Conservation (phyloP, 208 protist species). For the Trypanosoma melophagium region DNA sequence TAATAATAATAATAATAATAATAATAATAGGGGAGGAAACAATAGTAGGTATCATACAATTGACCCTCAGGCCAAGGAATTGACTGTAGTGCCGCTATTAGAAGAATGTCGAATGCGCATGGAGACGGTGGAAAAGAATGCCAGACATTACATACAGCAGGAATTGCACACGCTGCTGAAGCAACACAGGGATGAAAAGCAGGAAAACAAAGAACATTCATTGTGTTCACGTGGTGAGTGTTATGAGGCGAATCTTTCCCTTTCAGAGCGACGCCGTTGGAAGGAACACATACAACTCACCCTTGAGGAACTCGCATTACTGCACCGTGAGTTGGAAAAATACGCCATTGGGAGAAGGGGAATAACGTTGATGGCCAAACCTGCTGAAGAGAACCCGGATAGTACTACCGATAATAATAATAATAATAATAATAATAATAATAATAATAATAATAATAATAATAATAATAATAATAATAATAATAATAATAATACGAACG, state of each 20-base stretch:
- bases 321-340: slow-evolving; percentile 8
- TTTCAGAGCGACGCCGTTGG: slow-evolving; percentile 13
- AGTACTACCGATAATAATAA: neutral
- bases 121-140: neutral
- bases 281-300: slow-evolving; percentile 3
- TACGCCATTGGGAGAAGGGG: neutral
- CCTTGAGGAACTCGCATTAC: slow-evolving; percentile 2
- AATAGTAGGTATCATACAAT: too few relatives aligned
- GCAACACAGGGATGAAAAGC: neutral
- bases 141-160: neutral
- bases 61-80: neutral
- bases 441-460: neutral
- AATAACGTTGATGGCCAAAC: too few relatives aligned
- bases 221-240: neutral
- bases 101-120: neutral
- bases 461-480: neutral
- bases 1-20: slow-evolving; percentile 6
- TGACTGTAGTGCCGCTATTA: neutral
- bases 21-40: neutral
- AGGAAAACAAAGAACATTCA: too few relatives aligned
- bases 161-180: slow-evolving; percentile 1
- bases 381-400: neutral
- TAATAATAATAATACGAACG: neutral
- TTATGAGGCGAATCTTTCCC: slow-evolving; percentile 1
- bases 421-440: neutral